Percentiles rank a stretch among this genome's conserved stretches.
These are phyloP conservation scores for Colletotrichum simmondsii DNA, from an alignment of 2,329 filamentous ascomycete genomes.

Conservation along the genomic window DNA sequence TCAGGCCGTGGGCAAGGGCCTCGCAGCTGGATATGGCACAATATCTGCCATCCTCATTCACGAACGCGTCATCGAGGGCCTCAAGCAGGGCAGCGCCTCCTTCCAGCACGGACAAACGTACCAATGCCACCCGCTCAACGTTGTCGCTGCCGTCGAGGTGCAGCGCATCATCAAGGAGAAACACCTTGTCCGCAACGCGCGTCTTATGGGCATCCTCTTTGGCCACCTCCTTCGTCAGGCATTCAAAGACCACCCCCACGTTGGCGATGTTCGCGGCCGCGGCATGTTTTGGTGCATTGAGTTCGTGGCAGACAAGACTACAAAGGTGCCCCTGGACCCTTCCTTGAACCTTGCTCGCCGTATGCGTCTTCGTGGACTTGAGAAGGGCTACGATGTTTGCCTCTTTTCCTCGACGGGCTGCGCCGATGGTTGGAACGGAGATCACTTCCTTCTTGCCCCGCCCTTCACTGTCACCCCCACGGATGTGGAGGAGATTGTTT, in stretches of 20 bases:
- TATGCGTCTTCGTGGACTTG: not conserved
- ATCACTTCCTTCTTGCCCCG: conserved; percentile 77
- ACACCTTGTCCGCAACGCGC: conserved; percentile 51
- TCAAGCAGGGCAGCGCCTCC: conserved; percentile 57
- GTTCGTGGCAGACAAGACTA: conserved; percentile 55
- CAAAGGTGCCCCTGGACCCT: conserved; percentile 51
- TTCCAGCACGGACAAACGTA: conserved; percentile 65
- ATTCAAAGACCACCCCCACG: conserved; percentile 56
- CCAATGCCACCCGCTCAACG: conserved; percentile 62
- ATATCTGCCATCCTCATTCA: conserved; percentile 58
- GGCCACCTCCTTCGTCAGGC: conserved; percentile 50
- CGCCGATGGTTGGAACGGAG: conserved; percentile 68
- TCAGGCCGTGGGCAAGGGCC: conserved; percentile 62
- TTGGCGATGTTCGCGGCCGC: conserved; percentile 62
- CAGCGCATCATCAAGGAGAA: conserved; percentile 56
- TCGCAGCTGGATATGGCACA: conserved; percentile 63
- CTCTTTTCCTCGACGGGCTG: conserved; percentile 58
- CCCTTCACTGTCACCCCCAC: conserved; percentile 54
- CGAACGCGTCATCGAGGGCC: conserved; percentile 55
- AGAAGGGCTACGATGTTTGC: conserved; percentile 38
- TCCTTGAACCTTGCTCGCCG: not conserved
- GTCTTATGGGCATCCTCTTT: conserved; percentile 51
- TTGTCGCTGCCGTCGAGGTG: conserved; percentile 63
- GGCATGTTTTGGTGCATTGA: conserved; percentile 62
- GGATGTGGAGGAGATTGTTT: not conserved